These are phyloP conservation scores for Kuraishia ogatae DNA, from an alignment of 805 yeast species.

Conservation along the genomic window DNA sequence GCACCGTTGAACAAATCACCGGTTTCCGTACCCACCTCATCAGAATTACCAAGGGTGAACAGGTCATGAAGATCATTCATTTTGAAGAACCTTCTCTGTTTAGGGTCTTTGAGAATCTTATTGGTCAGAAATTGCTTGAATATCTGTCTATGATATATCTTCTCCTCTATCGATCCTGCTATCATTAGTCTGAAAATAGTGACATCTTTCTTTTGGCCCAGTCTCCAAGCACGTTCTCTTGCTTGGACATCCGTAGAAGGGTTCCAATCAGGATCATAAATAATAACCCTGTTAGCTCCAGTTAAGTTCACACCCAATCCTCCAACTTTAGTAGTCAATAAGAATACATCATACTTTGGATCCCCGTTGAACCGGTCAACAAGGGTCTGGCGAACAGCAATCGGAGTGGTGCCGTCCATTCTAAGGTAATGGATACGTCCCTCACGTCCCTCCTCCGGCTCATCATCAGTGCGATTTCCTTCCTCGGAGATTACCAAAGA, in stretches of 20 bases:
- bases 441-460: conserved; percentile 19
- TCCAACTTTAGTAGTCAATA: conserved; percentile 91
- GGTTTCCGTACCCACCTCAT: conserved; percentile 58
- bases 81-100: conserved; percentile 87
- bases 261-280: conserved; percentile 97
- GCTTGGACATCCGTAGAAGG: conserved; percentile 98
- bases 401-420: conserved; percentile 94
- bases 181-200: conserved; percentile 86
- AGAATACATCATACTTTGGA: conserved; percentile 49
- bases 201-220: conserved; percentile 91
- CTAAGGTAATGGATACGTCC: conserved; percentile 42
- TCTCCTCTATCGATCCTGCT: conserved; percentile 94
- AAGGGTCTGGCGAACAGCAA: conserved; percentile 62
- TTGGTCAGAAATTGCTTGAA: conserved; percentile 92
- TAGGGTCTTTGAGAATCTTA: conserved; percentile 91
- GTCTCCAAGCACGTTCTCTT: conserved; percentile 92
- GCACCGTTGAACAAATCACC: conserved; percentile 51
- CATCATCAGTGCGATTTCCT: conserved; percentile 9
- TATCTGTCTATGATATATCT: conserved; percentile 92
- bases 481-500: conserved; percentile 23
- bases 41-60: conserved; percentile 74
- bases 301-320: conserved; percentile 92
- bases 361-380: conserved; percentile 76
- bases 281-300: conserved; percentile 91
- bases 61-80: conserved; percentile 86